Percentiles rank a stretch among this genome's conserved stretches.
phyloP scores from a whole-genome alignment of 2,329 filamentous ascomycete genomes.

The Fusarium succisae region DNA sequence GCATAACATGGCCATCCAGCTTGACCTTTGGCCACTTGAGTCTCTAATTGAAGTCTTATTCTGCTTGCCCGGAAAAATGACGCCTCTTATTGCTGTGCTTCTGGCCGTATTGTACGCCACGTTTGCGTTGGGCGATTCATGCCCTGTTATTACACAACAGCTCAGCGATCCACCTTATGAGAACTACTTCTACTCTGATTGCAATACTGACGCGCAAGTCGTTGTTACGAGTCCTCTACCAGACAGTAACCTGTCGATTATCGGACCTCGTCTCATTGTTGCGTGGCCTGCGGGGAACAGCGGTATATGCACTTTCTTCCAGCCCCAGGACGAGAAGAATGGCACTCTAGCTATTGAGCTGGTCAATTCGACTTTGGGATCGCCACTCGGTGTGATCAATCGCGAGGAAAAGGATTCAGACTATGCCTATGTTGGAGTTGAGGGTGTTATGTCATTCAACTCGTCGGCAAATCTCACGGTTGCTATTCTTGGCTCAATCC shows the following conservation, averaged over 20 bases:
- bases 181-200: constrained; percentile 74
- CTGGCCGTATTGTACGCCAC: background rate
- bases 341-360: constrained; percentile 63
- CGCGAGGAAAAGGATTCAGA: constrained; percentile 32
- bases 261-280: constrained; percentile 65
- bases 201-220: constrained; percentile 66
- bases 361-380: constrained; percentile 57
- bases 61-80: background rate
- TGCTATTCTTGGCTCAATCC: constrained; percentile 68
- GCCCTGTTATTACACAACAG: constrained; percentile 17
- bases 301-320: constrained; percentile 66
- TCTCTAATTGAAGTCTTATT: background rate
- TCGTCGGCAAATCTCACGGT: constrained; percentile 63
- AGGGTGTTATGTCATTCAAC: constrained; percentile 65
- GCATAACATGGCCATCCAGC: background rate
- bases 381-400: constrained; percentile 59
- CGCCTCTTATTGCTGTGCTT: background rate
- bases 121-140: background rate
- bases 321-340: constrained; percentile 61
- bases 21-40: background rate
- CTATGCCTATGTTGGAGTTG: constrained; percentile 61
- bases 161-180: constrained; percentile 67
- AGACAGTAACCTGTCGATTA: constrained; percentile 62
- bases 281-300: constrained; percentile 75
- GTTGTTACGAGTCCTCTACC: constrained; percentile 67